Percentiles rank a stretch among this genome's conserved stretches.
Conservation (phyloP, 192 early-diverging fungal species). For the Podila horticola region DNA sequence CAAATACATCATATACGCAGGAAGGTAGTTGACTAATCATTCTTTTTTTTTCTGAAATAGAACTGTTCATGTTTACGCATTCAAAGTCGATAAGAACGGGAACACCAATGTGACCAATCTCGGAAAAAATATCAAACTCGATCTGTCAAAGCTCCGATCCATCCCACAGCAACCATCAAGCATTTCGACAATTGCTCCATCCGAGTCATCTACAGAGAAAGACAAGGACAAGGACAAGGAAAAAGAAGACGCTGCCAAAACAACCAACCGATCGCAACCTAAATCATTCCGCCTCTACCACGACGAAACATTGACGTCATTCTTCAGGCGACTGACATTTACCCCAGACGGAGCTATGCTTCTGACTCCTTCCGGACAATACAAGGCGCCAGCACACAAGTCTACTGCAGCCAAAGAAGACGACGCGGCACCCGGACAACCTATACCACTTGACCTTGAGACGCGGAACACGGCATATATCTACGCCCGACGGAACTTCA, state of each 20-base stretch:
- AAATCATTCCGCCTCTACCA: constrained; percentile 70
- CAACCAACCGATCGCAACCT: constrained; percentile 14
- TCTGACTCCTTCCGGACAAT: constrained; percentile 82
- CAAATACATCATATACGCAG: not conserved
- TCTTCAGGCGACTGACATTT: constrained; percentile 88
- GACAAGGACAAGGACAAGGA: not conserved
- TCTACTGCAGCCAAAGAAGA: constrained; percentile 13
- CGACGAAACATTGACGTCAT: constrained; percentile 91
- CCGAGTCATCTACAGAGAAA: constrained; percentile 14
- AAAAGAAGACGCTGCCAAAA: constrained; percentile 25
- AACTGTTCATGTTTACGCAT: constrained; percentile 58
- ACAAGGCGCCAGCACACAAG: constrained; percentile 39
- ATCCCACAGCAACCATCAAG: constrained; percentile 5
- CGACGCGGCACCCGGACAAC: constrained; percentile 3
- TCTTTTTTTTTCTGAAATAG: constrained; percentile 15
- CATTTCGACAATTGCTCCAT: not conserved
- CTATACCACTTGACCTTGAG: constrained; percentile 37
- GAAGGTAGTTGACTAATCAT: not conserved
- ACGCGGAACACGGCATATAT: constrained; percentile 71
- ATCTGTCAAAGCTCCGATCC: constrained; percentile 37
- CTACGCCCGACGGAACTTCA: constrained; percentile 71
- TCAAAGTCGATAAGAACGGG: constrained; percentile 40
- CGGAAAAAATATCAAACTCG: constrained; percentile 45
- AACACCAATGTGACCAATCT: constrained; percentile 28
- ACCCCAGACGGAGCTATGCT: constrained; percentile 90